These are phyloP conservation scores for Lycium ferocissimum DNA, from an alignment of 257 asterid genomes.

Conservation along the genomic window DNA sequence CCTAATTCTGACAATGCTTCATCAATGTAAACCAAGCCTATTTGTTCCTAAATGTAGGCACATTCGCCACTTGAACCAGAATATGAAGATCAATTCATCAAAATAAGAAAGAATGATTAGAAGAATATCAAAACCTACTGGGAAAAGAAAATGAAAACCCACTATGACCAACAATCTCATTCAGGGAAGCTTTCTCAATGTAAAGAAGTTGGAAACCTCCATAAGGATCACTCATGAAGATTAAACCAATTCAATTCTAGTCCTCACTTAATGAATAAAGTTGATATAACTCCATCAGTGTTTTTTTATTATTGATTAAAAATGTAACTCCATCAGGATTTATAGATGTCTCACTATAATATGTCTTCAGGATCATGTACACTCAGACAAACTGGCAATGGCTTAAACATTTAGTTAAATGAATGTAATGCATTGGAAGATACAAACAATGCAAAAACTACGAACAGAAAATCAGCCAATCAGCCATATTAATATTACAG, in stretches of 20 bases:
- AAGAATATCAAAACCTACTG: not conserved
- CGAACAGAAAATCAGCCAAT: not conserved
- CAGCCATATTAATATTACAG: not conserved
- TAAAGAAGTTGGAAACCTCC: slow-evolving; percentile 11
- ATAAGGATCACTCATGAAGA: not conserved
- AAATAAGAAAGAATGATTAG: not conserved
- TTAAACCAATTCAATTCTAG: not conserved
- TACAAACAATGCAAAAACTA: not conserved
- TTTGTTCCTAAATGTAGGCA: not conserved
- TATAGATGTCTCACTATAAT: not conserved
- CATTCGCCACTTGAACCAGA: not conserved
- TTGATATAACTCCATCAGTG: not conserved
- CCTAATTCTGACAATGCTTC: not conserved
- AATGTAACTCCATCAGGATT: not conserved
- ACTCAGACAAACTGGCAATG: not conserved
- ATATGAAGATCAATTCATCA: not conserved
- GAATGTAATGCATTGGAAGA: not conserved
- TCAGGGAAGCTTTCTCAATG: slow-evolving; percentile 13
- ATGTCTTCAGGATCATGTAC: not conserved
- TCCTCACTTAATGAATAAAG: not conserved
- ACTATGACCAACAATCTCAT: not conserved
- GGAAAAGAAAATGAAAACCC: not conserved
- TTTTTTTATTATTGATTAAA: slow-evolving; percentile 1
- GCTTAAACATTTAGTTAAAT: not conserved
- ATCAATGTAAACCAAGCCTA: slow-evolving; percentile 3